Evolutionary conservation across 2,329 filamentous ascomycete species (phyloP), one percentile per base, ranked within the genome.

Genomic region (Cladophialophora yegresii): DNA sequence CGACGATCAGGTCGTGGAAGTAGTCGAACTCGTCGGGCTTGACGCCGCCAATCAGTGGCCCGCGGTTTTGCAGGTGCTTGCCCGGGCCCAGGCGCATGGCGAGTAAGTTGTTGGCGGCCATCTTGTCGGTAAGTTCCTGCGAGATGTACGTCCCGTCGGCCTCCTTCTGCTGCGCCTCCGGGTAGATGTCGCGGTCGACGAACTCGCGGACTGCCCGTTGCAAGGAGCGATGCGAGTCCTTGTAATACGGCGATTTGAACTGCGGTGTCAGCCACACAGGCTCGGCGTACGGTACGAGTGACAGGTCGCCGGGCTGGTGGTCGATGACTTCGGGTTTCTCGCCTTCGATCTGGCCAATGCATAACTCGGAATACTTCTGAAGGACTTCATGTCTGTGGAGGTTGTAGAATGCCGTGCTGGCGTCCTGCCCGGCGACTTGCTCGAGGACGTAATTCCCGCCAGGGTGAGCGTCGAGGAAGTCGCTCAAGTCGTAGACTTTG

Each of bases 381-480:
- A 96, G 84, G n/a, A 96, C 90, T 77, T 96, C 92, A 71, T 96
- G 91, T 28, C 92, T 84, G 79, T 96, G 92, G 59, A 96, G 87
- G 81, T 96, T 96, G 85, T 96, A 96, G 67, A 78, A 81, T 7
- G 73, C 78, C 16, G 68, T 72, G 0, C 78, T 80, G 1, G 77
- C 79, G 64, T 81, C 79, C 49, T 71, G 72, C 26, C 79, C 79
- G 36, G 77, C 79, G 49, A 76, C 71, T 58, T 80, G 77, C 32
- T 75, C 54, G 1, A 81, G 71, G 13, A 78, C 72, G 5, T 80
- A 78, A 43, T 70, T 71, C 16, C 79, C 79, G 16, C 77, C 77
- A 2, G 86, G 86, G 66, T 88, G 86, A 62, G 88, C 85, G 26
- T 82, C 75, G 1, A 84, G 65, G 67, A 87, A 88, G 50, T 81